Evolutionary conservation across 2,329 filamentous ascomycete species (phyloP).

Genomic region (Cytospora leucostoma): DNA sequence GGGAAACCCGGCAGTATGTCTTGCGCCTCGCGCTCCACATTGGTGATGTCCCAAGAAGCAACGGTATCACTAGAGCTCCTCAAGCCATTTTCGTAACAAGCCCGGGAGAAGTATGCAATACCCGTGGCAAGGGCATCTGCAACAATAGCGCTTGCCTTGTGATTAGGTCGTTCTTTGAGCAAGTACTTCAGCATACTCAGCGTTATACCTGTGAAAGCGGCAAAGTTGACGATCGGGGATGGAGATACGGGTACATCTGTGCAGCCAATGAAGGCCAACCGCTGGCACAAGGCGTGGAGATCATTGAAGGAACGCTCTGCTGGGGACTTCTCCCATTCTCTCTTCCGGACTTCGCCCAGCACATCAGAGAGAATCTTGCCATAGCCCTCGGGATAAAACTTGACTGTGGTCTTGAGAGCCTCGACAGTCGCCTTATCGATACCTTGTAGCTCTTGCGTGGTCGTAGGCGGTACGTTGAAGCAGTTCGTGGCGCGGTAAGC

Average conservation of each 20-base stretch:
- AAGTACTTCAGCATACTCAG: conserved; percentile 23
- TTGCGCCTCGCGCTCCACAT: neutral
- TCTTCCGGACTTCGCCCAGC: conserved; percentile 31
- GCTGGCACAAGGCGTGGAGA: conserved; percentile 36
- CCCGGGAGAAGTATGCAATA: conserved; percentile 17
- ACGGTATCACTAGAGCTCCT: neutral
- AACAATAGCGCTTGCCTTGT: conserved; percentile 14
- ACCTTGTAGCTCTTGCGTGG: conserved; percentile 5
- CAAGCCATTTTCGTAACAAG: neutral
- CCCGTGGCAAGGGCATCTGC: conserved; percentile 18
- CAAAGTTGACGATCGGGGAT: conserved; percentile 44
- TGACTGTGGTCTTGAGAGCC: conserved; percentile 34
- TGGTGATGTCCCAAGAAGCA: neutral
- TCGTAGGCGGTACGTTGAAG: conserved; percentile 18
- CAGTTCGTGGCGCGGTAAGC: conserved; percentile 30
- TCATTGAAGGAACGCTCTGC: conserved; percentile 34
- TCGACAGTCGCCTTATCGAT: conserved; percentile 31
- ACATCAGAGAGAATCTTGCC: conserved; percentile 31
- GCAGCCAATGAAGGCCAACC: conserved; percentile 53
- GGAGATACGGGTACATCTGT: conserved; percentile 36
- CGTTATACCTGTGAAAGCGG: conserved; percentile 42
- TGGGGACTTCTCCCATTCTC: conserved; percentile 19
- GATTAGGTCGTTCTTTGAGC: conserved; percentile 10
- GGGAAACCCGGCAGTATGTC: conserved; percentile 20
- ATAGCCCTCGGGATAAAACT: conserved; percentile 22